Conservation (phyloP, 2,329 filamentous ascomycete species). For the Paraphaeosphaeria minitans region DNA sequence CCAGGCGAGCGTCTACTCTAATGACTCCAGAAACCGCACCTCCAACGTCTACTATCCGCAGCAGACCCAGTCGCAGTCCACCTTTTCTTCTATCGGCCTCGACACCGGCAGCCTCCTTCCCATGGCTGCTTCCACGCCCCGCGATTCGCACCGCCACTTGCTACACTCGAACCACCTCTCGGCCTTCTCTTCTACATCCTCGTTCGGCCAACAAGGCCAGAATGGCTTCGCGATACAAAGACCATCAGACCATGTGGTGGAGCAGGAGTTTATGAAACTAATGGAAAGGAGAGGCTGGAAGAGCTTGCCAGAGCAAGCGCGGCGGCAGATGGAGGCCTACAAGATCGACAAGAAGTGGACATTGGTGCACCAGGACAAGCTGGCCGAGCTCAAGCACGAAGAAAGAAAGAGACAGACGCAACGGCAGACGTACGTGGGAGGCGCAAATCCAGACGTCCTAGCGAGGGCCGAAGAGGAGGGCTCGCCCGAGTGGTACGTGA, state of each 20-base stretch:
- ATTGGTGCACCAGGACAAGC: conserved; percentile 88
- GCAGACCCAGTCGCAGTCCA: conserved; percentile 63
- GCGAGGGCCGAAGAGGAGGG: conserved; percentile 90
- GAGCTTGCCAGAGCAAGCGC: conserved; percentile 91
- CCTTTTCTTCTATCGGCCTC: conserved; percentile 52
- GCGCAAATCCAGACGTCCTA: conserved; percentile 65
- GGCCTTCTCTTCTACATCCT: conserved; percentile 55
- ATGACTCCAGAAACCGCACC: conserved; percentile 63
- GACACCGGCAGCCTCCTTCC: conserved; percentile 48
- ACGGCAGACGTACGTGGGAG: conserved; percentile 64
- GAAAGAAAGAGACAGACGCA: conserved; percentile 83
- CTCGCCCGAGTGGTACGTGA: conserved; percentile 97
- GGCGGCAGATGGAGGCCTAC: conserved; percentile 95
- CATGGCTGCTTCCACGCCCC: conserved; percentile 45
- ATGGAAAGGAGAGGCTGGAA: conserved; percentile 99
- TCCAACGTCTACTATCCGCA: conserved; percentile 56
- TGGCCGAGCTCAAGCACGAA: conserved; percentile 93
- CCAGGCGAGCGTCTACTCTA: conserved; percentile 68
- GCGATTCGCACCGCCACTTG: conserved; percentile 50
- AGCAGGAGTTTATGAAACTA: conserved; percentile 87
- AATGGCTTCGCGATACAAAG: conserved; percentile 69
- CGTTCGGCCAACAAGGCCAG: conserved; percentile 57
- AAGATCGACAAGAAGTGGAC: conserved; percentile 97
- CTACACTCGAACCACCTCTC: conserved; percentile 52
- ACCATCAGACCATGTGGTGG: conserved; percentile 79